Conservation (phyloP, 1,139 yeast species). For the Taiozyma onychis region DNA sequence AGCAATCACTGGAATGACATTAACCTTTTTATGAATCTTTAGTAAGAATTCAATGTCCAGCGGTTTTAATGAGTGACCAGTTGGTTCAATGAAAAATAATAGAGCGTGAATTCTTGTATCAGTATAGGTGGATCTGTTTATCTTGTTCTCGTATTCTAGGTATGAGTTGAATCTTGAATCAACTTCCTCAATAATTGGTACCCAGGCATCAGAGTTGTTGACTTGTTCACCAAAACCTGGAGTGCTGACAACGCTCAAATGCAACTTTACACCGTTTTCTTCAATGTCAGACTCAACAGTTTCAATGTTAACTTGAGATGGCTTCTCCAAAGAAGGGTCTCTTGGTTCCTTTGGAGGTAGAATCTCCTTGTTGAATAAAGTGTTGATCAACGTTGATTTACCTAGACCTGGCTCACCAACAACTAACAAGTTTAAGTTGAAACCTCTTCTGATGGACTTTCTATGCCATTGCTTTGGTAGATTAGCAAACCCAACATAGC, state of each 20-base stretch:
- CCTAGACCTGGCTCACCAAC: conserved; percentile 94
- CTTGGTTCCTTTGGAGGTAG: conserved; percentile 36
- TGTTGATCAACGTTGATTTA: conserved; percentile 86
- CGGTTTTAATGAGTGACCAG: conserved; percentile 89
- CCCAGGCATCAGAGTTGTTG: conserved; percentile 87
- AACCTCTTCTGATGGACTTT: conserved; percentile 91
- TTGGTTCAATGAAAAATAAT: conserved; percentile 90
- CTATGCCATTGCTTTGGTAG: conserved; percentile 99
- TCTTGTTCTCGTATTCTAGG: conserved; percentile 85
- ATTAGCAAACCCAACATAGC: conserved; percentile 96
- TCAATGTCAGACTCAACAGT: conserved; percentile 71
- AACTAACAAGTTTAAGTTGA: conserved; percentile 80
- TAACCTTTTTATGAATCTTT: conserved; percentile 85
- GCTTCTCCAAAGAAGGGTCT: conserved; percentile 23
- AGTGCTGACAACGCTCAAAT: conserved; percentile 79
- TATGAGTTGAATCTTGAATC: conserved; percentile 80
- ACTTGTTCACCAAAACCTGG: conserved; percentile 94
- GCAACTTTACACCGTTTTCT: conserved; percentile 89
- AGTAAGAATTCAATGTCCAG: conserved; percentile 88
- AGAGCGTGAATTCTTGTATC: conserved; percentile 87
- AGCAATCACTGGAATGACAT: conserved; percentile 90
- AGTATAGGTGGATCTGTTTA: conserved; percentile 64
- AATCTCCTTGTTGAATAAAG: conserved; percentile 78
- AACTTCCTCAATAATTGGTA: conserved; percentile 88
- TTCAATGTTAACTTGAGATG: conserved; percentile 50